Evolutionary conservation across 176 grass and related monocot genomes (phyloP), one percentile per base, ranked within the genome.

Genomic region (Ensete ventricosum): DNA sequence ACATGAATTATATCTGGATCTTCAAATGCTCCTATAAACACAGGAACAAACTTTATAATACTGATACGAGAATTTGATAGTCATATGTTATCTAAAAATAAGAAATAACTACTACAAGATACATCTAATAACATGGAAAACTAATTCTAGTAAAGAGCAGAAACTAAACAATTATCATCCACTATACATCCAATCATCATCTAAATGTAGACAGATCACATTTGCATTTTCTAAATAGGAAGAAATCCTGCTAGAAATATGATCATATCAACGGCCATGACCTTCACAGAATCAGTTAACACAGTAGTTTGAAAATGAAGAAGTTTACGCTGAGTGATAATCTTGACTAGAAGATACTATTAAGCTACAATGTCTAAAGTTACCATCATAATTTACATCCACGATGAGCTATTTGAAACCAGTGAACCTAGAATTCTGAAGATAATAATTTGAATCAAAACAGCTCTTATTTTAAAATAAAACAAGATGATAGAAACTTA

Each of bases 11-110:
- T 85, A 66, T 93, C 95, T 27, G 84, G 19, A 82, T 98, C 95
- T 81, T 98, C 95, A 84, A 98, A 98, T 73, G 95, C 95, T 84
- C 95, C 95, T 98, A 80, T 9, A 81, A 86, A 85, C 69, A 34
- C 27, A 53, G 16, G 62, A 23, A 29, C 5, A 16, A 53, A 73
- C 52, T 17, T 71, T 54, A 65, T 1, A 16, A 64, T 9, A 70
- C 48, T 50, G 48, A 50, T 70, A 48, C 24, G 1, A 70, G 65
- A 70, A 70, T 50, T 19, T 48, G 20, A 70, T 2, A 70, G 43
- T 70, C 20, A 8, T 70, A 70, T 51, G 17, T 20, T 51, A 11
- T 11, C 43, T 50, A 50, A 70, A 70, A 29, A 69, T 50, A 69
- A 50, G 17, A 50, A 17, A 17, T 43, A 43, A 43, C 34, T 2